Base-by-base conservation (phyloP, 805 yeast genomes). In the Pichia cephalocereana region DNA sequence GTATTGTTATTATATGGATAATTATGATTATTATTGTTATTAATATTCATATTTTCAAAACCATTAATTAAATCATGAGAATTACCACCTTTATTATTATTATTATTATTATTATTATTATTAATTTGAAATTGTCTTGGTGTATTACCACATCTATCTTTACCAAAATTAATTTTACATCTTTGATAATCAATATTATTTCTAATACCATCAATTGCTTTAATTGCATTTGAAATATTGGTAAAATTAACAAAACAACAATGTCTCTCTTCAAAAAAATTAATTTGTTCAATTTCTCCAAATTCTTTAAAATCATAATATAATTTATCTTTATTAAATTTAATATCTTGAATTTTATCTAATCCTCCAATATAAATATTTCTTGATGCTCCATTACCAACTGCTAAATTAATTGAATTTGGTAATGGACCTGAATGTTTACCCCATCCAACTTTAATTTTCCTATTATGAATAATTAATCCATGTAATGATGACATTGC, bases 371-470 rank as follows among this genome's bases (percentile, higher is more conserved):
- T 76, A 65, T 93, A 91, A 42, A 91, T 86, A 61, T 93, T 91
- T 66, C 99, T 79, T 19, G 93, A 81, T 0, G 97, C 98, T 39
- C 98, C 98, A 54, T 86, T 84, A 23, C 93, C 82, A 27, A 90
- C 96, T 0, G 97, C 97, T 49, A 86, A 70, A 8, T 90, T 84
- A 49, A 91, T 75, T 3, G 95, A 89, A 56, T 86, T 85, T 11
- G 95, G 82, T 54, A 91, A 72, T 1, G 96, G 89, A 11, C 98
- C 98, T 7, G 95, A 82, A 62, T 91, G 96, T 66, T 88, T 90
- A 43, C 98, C 99, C 98, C 99, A 91, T 19, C 97, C 96, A 48
- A 91, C 89, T 64, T 86, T 87, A 55, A 91, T 83, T 59, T 90
- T 77, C 59, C 95, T 76, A 63, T 83, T 83, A 62, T 86, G 95